Evolutionary conservation across 2,329 filamentous ascomycete genomes (phyloP), one percentile per base, ranked within the genome.

Genomic region (Neoscytalidium dimidiatum): DNA sequence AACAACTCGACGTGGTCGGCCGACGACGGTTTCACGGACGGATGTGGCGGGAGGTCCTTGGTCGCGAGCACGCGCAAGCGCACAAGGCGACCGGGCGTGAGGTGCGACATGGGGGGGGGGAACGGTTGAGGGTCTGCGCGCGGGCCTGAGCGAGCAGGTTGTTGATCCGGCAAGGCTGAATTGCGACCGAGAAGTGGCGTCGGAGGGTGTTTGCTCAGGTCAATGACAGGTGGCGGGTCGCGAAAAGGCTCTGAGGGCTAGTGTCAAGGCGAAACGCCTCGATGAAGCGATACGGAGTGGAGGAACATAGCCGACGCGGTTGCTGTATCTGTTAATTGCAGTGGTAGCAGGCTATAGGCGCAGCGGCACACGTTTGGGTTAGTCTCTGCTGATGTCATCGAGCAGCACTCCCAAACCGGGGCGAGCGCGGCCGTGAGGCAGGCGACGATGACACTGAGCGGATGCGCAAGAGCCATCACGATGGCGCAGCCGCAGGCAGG

Each of bases 1-100:
- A 76, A 73, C 17, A 90, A 77, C 38, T 82, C 79, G 29, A 81
- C 77, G 35, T 43, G 17, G 85, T 86, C 1, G 88, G 79, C 66
- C 84, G 80, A 29, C 76, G 49, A 17, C 11, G 70, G 65, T 14
- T 68, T 67, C 44, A 79, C 69, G 6, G 69, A 64, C 1, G 74
- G 70, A 66, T 79, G 77, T 6, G 68, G 33, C 8, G 77, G 77
- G 3, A 79, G 70, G n/a, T 77, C 69, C 43, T 66, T 33, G 6
- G 72, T 67, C 26, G 62, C 61, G 46, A 77, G 69, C 9, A 69
- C 62, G 33, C 70, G 73, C 64, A 79, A 71, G 64, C 75, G 76
- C 13, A 79, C 68, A 38, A 72, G 64, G 41, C 21, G 41, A 21
- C 48, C 48, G 5, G 49, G 61, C 33, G 48, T 41, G 23, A 33